Evolutionary conservation across 345 rosid species (phyloP).

Genomic region (Geranium rotundifolium): DNA sequence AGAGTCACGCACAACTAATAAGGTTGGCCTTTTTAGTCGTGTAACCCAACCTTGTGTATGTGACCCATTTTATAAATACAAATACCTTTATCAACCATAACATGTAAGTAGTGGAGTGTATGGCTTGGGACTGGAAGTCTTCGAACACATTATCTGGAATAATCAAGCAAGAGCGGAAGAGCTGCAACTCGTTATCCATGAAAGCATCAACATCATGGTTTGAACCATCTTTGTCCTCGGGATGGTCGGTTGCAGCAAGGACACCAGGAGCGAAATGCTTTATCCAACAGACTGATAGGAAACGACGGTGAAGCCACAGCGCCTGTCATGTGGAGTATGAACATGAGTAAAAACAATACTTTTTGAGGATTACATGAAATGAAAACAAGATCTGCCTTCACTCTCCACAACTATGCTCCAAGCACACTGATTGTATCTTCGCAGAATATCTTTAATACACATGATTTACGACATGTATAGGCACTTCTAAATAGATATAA

Average conservation of each 20-base stretch:
- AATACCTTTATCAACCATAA: constrained; percentile 69
- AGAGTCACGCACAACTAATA: too few relatives aligned
- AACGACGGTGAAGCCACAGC: constrained; percentile 78
- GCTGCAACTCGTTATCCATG: constrained; percentile 46
- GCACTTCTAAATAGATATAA: too few relatives aligned
- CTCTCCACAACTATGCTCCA: too few relatives aligned
- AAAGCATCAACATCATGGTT: constrained; percentile 19
- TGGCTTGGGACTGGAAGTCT: constrained; percentile 58
- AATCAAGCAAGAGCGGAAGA: constrained; percentile 36
- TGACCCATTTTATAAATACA: too few relatives aligned
- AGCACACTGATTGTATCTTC: too few relatives aligned
- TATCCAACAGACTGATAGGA: constrained; percentile 51
- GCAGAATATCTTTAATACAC: too few relatives aligned
- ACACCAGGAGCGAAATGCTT: constrained; percentile 21
- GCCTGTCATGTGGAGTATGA: constrained; percentile 32
- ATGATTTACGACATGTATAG: too few relatives aligned
- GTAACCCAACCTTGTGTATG: too few relatives aligned
- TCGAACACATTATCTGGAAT: constrained; percentile 46
- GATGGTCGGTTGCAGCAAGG: constrained; percentile 8
- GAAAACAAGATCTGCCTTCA: too few relatives aligned
- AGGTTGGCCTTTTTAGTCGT: too few relatives aligned
- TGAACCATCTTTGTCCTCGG: constrained; percentile 13
- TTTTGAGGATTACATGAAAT: neutral
- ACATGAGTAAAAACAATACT: neutral
- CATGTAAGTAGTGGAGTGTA: constrained; percentile 44